These are phyloP conservation scores for Solanum hybrid DNA, from an alignment of 305 asterid genomes.

Conservation along the genomic window DNA sequence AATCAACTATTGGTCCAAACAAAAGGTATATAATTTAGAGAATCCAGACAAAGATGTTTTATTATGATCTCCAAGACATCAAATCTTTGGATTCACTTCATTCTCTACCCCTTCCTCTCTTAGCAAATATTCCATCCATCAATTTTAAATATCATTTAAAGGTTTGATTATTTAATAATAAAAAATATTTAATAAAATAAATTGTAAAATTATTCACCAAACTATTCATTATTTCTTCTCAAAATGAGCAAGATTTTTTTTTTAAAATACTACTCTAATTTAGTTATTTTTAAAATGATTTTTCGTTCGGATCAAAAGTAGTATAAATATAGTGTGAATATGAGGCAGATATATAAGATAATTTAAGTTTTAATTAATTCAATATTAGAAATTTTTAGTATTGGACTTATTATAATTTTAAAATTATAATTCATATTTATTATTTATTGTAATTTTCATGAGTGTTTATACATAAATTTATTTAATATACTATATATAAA, in stretches of 20 bases:
- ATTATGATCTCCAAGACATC: not conserved
- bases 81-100: not conserved
- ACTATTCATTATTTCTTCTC: not conserved
- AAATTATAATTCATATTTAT: not conserved
- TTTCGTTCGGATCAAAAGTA: not conserved
- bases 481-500: not conserved
- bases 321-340: not conserved
- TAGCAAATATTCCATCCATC: not conserved
- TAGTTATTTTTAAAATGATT: not conserved
- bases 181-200: not conserved
- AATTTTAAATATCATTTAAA: not conserved
- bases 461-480: not conserved
- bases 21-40: not conserved
- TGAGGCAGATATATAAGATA: not conserved
- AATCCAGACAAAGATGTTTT: not conserved
- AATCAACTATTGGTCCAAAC: not conserved
- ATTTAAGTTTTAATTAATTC: not conserved
- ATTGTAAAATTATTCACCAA: not conserved
- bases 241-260: not conserved
- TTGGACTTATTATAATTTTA: fast-evolving
- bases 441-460: not conserved
- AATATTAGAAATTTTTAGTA: not conserved
- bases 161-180: not conserved
- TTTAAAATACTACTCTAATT: too few relatives aligned
- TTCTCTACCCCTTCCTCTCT: not conserved